A percentile compares a stretch with the other conserved stretches of the same genome.
Evolutionary conservation across 441 rosid species (phyloP).

Genomic region (Arabidopsis lyrata): DNA sequence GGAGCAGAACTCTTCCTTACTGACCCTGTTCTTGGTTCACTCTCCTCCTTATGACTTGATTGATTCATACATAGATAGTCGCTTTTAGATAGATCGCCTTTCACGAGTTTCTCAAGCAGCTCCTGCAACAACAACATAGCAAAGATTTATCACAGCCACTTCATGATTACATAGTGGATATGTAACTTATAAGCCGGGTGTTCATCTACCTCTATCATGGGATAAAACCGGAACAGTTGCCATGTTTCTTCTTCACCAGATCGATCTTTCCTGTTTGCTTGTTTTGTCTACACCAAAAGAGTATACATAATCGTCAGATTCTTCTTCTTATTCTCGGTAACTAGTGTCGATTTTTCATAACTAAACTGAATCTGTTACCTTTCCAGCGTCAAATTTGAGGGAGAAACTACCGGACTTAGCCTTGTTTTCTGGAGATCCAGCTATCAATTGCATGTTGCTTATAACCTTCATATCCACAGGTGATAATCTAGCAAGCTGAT

Average conservation of each 20-base stretch:
- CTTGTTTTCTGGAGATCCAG: constrained; percentile 61
- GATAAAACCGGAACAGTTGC: constrained; percentile 76
- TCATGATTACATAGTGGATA: not conserved
- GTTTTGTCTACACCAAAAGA: constrained; percentile 58
- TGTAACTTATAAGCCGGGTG: not conserved
- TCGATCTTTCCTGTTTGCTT: constrained; percentile 71
- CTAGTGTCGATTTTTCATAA: not conserved
- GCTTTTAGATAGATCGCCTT: constrained; percentile 60
- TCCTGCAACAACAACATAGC: constrained; percentile 52
- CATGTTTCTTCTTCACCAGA: constrained; percentile 74
- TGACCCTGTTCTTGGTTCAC: constrained; percentile 47
- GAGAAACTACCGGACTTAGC: constrained; percentile 57
- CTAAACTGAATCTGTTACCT: constrained; percentile 48
- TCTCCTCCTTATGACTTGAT: constrained; percentile 45
- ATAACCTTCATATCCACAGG: constrained; percentile 69
- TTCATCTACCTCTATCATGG: constrained; percentile 64
- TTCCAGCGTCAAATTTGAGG: constrained; percentile 68
- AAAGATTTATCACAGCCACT: constrained; percentile 27
- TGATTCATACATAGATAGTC: constrained; percentile 60
- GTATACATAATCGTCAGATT: constrained; percentile 17
- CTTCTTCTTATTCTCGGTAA: not conserved
- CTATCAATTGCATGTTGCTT: constrained; percentile 69
- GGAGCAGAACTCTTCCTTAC: constrained; percentile 51
- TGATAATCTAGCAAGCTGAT: constrained; percentile 70
- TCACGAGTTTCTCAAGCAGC: constrained; percentile 62